These are phyloP conservation scores for Bipolaris victoriae DNA, from an alignment of 2,329 filamentous ascomycete genomes.

Conservation along the genomic window DNA sequence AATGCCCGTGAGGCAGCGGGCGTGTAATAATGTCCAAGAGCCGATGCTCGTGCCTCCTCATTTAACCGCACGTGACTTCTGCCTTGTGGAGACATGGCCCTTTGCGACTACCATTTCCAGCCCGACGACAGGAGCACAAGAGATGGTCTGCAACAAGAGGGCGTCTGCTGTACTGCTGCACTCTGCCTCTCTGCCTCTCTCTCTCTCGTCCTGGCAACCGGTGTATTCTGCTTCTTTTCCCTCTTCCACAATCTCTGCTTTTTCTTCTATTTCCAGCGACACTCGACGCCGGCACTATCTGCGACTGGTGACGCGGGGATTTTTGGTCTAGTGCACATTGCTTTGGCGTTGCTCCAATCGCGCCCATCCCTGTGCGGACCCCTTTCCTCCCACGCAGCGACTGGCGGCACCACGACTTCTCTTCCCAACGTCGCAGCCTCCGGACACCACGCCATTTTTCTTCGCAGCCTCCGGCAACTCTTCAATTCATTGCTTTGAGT, in stretches of 20 bases:
- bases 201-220: not conserved
- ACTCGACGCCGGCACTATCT: slow-evolving; percentile 8
- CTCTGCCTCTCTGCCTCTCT: not conserved
- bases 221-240: not conserved
- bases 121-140: slow-evolving; percentile 23
- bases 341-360: slow-evolving; percentile 45
- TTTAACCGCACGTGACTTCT: slow-evolving; percentile 39
- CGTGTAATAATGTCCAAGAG: slow-evolving; percentile 3
- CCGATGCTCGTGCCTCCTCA: slow-evolving; percentile 18
- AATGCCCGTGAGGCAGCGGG: not conserved
- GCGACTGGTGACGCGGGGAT: slow-evolving; percentile 35
- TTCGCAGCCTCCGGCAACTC: slow-evolving; percentile 30
- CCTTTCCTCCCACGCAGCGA: slow-evolving; percentile 44
- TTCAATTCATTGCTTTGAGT: slow-evolving; percentile 42
- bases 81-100: slow-evolving; percentile 26
- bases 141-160: slow-evolving; percentile 18
- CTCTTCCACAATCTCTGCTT: slow-evolving; percentile 2
- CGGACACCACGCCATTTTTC: slow-evolving; percentile 37
- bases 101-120: slow-evolving; percentile 32
- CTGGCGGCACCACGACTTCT: slow-evolving; percentile 45
- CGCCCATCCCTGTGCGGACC: slow-evolving; percentile 42
- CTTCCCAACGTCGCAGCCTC: slow-evolving; percentile 42
- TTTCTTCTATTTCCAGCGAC: slow-evolving; percentile 6
- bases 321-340: slow-evolving; percentile 43
- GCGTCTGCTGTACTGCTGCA: slow-evolving; percentile 32